Percentiles rank a stretch among this genome's conserved stretches.
phyloP scores from a whole-genome alignment of 129 eudicot genomes.

The Chrysanthemum makinoi region DNA sequence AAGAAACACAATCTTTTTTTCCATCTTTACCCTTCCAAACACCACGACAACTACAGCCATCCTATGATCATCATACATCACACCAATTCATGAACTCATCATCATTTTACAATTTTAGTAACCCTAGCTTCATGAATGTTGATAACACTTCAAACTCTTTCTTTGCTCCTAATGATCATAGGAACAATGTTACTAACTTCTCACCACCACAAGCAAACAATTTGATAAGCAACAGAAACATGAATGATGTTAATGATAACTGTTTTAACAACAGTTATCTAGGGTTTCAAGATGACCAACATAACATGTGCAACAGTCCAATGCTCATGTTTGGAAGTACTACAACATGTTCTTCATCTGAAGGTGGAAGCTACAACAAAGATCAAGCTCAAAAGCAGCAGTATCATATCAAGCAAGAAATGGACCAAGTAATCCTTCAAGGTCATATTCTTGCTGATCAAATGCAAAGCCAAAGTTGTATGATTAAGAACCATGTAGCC shows the following conservation, averaged over 20 bases:
- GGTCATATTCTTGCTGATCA: conserved; percentile 32
- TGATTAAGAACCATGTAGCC: conserved; percentile 24
- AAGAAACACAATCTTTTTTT: conserved; percentile 24
- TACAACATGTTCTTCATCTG: conserved; percentile 53
- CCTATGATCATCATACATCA: conserved; percentile 24
- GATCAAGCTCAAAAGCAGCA: conserved; percentile 23
- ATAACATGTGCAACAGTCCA: conserved; percentile 38
- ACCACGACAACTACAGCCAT: conserved; percentile 24
- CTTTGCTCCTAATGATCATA: conserved; percentile 20
- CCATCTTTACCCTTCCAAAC: conserved; percentile 33
- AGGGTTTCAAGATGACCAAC: conserved; percentile 34
- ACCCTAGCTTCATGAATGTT: conserved; percentile 34
- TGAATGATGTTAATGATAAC: conserved; percentile 23
- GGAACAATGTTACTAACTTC: conserved; percentile 6
- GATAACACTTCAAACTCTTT: conserved; percentile 22
- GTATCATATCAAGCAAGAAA: conserved; percentile 46
- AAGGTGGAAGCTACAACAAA: conserved; percentile 42
- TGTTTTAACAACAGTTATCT: neutral
- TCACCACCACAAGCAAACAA: conserved; percentile 19
- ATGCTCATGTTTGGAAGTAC: conserved; percentile 51
- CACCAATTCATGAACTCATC: conserved; percentile 23
- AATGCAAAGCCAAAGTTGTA: conserved; percentile 18
- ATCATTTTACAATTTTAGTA: conserved; percentile 19
- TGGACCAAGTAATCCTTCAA: conserved; percentile 21
- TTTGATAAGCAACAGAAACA: conserved; percentile 23